Evolutionary conservation across 495 filamentous ascomycete genomes (phyloP).

Genomic region (Aspergillus bertholletiae): DNA sequence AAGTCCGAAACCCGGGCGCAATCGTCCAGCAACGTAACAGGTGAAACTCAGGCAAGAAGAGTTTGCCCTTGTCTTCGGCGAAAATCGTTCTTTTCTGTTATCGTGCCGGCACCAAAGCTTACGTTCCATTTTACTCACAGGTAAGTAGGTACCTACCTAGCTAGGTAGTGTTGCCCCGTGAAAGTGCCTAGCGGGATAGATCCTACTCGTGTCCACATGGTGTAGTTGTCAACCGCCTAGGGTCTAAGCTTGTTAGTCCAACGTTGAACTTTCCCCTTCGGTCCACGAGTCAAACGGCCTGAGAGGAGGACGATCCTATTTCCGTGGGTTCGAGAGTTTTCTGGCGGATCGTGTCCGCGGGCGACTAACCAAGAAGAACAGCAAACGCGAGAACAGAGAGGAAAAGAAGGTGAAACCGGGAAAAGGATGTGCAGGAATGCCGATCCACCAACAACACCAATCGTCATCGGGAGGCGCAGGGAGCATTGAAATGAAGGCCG

Average conservation of each 20-base stretch:
- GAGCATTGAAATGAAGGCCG: not conserved
- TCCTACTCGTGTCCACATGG: not conserved
- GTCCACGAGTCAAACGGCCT: constrained; percentile 18
- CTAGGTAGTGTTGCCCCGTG: not conserved
- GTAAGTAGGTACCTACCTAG: not conserved
- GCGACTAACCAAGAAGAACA: constrained; percentile 12
- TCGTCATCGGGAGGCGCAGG: not conserved
- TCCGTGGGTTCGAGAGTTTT: constrained; percentile 21
- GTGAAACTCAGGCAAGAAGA: no score
- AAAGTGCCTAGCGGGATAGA: not conserved
- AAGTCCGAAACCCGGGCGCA: no score
- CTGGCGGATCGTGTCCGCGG: constrained; percentile 23
- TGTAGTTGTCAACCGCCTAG: not conserved
- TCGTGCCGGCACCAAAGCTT: not conserved
- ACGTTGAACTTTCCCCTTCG: not conserved
- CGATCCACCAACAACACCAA: constrained; percentile 25
- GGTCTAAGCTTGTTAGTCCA: not conserved
- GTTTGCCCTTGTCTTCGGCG: no score
- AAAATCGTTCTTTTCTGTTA: no score
- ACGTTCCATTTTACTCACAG: not conserved
- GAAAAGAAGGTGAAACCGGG: constrained; percentile 26
- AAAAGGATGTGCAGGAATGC: constrained; percentile 23
- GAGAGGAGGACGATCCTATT: constrained; percentile 32
- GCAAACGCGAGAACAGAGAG: no score
- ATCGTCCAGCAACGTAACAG: no score